Conservation (phyloP, 495 filamentous ascomycete species). For the Xylaria cubensis region DNA sequence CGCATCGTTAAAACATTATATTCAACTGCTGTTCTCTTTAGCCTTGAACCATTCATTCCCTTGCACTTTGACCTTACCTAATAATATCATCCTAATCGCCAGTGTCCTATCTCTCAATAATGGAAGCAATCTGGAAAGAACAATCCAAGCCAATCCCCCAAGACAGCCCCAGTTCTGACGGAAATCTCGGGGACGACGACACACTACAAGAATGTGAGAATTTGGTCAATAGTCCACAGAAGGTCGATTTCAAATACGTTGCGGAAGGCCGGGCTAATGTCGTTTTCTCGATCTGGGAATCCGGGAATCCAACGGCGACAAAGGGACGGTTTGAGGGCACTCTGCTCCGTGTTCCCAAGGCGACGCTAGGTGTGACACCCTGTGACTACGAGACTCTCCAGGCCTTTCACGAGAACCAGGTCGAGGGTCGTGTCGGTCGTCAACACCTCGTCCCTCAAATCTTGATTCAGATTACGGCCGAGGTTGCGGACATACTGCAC, state of each 20-base stretch:
- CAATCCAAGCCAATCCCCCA: slow-evolving; percentile 35
- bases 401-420: slow-evolving; percentile 61
- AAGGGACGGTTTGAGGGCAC: slow-evolving; percentile 51
- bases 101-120: background rate
- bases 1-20: background rate
- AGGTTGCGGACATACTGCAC: slow-evolving; percentile 45
- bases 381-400: slow-evolving; percentile 61
- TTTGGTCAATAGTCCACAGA: slow-evolving; percentile 31
- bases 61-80: background rate
- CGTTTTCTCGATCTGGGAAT: slow-evolving; percentile 65
- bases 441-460: slow-evolving; percentile 66
- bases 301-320: slow-evolving; percentile 31
- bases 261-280: slow-evolving; percentile 75
- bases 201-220: slow-evolving; percentile 31
- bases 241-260: slow-evolving; percentile 43
- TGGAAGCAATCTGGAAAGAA: slow-evolving; percentile 34
- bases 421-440: slow-evolving; percentile 63
- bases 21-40: background rate
- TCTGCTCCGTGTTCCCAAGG: slow-evolving; percentile 71
- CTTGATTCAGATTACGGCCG: slow-evolving; percentile 59
- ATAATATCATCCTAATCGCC: slow-evolving; percentile 14
- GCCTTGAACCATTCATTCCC: background rate
- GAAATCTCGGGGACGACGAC: slow-evolving; percentile 15
- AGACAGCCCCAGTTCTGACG: slow-evolving; percentile 6
- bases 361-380: slow-evolving; percentile 55